These are phyloP conservation scores for Kwoniella heveanensis DNA, from an alignment of 768 basidiomycete genomes.

Conservation along the genomic window DNA sequence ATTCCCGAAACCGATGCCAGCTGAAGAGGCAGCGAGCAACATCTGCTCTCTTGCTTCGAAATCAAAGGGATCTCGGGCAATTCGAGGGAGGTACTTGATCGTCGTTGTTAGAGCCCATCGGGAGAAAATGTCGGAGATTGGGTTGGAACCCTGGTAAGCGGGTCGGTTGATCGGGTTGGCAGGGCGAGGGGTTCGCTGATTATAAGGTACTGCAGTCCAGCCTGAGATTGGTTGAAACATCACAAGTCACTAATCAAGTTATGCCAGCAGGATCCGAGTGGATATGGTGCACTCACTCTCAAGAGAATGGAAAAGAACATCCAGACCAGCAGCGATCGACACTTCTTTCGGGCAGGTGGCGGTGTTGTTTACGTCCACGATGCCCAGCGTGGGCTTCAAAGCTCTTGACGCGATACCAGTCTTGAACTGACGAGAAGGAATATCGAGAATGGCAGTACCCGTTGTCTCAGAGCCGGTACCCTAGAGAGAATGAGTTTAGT, in stretches of 20 bases:
- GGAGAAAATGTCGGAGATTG: constrained; percentile 90
- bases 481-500: constrained; percentile 11
- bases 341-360: constrained; percentile 87
- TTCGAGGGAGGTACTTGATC: constrained; percentile 81
- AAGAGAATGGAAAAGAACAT: constrained; percentile 92
- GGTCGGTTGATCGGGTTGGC: constrained; percentile 82
- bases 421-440: constrained; percentile 89
- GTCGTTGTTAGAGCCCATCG: constrained; percentile 86
- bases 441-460: constrained; percentile 83
- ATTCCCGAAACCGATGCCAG: constrained; percentile 73
- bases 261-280: not conserved
- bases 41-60: constrained; percentile 83
- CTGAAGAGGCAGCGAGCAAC: constrained; percentile 93
- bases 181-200: constrained; percentile 84
- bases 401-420: constrained; percentile 93
- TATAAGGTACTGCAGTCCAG: constrained; percentile 61
- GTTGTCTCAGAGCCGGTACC: constrained; percentile 76
- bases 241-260: not conserved
- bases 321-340: constrained; percentile 91
- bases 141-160: constrained; percentile 51
- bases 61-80: constrained; percentile 73
- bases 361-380: constrained; percentile 85
- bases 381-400: constrained; percentile 82
- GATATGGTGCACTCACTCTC: constrained; percentile 69
- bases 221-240: constrained; percentile 7